Evolutionary conservation across 345 rosid species (phyloP).

Genomic region (Sapria himalayana): DNA sequence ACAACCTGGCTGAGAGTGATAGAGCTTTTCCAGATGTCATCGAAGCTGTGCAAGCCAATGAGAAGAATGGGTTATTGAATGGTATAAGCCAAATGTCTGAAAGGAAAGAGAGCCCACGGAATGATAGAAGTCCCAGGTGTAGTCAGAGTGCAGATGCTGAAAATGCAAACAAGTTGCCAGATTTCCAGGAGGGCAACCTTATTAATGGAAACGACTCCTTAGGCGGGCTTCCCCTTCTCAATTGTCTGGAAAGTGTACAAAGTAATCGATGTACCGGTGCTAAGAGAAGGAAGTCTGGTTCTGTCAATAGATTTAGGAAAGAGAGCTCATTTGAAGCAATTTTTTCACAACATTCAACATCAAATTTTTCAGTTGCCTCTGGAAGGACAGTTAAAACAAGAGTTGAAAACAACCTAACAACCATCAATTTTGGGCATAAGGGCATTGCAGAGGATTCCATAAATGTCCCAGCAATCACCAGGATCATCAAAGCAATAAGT

Average conservation of each 20-base stretch:
- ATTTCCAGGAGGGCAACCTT: conserved; percentile 24
- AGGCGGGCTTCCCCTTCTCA: conserved; percentile 29
- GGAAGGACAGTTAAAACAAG: conserved; percentile 19
- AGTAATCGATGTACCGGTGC: conserved; percentile 50
- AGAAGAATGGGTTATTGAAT: conserved; percentile 21
- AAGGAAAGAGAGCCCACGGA: conserved; percentile 26
- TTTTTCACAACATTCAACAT: conserved; percentile 17
- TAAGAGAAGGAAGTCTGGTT: conserved; percentile 74
- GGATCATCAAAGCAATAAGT: conserved; percentile 54
- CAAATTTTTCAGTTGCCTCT: conserved; percentile 20
- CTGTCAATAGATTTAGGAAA: conserved; percentile 85
- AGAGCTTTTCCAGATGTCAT: conserved; percentile 13
- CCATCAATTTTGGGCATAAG: conserved; percentile 17
- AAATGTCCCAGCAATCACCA: conserved; percentile 21
- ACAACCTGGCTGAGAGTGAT: conserved; percentile 18
- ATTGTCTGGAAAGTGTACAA: conserved; percentile 24
- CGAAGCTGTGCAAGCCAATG: conserved; percentile 18
- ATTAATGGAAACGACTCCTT: conserved; percentile 23
- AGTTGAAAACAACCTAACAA: conserved; percentile 19
- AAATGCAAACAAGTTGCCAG: conserved; percentile 21
- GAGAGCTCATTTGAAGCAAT: conserved; percentile 22
- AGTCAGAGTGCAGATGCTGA: conserved; percentile 54
- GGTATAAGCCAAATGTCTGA: conserved; percentile 15
- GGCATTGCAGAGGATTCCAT: conserved; percentile 20
- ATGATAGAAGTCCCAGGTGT: conserved; percentile 71